Base-by-base conservation (phyloP, 305 asterid genomes). In the Ilex paraguariensis region DNA sequence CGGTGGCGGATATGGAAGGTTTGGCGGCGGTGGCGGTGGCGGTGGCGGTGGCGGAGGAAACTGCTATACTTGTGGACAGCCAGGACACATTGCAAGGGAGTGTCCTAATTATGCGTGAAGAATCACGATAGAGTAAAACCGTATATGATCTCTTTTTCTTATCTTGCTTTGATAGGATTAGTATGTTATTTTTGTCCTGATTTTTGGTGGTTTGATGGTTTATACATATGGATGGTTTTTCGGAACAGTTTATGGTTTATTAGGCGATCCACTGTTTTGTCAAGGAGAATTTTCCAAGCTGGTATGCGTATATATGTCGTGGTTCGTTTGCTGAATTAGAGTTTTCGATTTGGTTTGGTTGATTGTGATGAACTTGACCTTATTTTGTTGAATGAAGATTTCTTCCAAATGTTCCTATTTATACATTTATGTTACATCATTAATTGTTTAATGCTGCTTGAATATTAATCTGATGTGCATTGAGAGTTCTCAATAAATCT, bases 21-120 rank as follows among this genome's bases (percentile, higher is more conserved):
- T 10, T n/a, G 75, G 61, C 10, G 48, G 65, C 5, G 33, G 60
- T 13, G 72, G 72, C n/a, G n/a, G n/a, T n/a, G n/a, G n/a, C 5
- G 33, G 60, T 13, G 72, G 72, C 8, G 62, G 70, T 28, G 64
- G 70, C 14, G 74, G 73, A 0, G 85, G 88, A 10, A 73, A 67
- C 31, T 87, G 97, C 66, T 87, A 60, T 62, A 66, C 46, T 12
- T 90, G 95, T 56, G 89, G 91, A 15, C 85, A 72, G 56, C 65
- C 66, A 10, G 97, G 97, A 57, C 95, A 89, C 63, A 13, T 83
- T 70, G 90, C 91, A 0, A 79, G 90, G 70, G 94, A 89, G 48
- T 87, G 97, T 55, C 56, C 73, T 16, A 9, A 65, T 44, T 42
- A 42, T 31, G 31, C 42, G 7, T 36, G 42, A 36, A 36, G 42